These are phyloP conservation scores for Phytophthora brassicae DNA, from an alignment of 352 stramenopile species.

Conservation along the genomic window DNA sequence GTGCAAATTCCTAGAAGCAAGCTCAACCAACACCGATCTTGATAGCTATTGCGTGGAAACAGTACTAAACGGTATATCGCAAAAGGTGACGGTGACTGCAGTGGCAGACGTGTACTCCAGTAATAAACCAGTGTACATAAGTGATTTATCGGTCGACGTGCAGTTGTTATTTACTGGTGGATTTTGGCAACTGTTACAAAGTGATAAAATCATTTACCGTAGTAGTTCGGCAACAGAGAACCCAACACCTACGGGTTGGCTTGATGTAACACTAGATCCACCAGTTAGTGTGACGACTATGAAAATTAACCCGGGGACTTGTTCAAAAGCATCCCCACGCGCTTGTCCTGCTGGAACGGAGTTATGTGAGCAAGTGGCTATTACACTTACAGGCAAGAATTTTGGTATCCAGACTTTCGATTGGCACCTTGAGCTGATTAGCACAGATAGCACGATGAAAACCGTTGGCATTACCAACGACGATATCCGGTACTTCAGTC, in stretches of 20 bases:
- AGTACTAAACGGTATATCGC: slow-evolving; percentile 14
- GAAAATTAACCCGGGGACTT: slow-evolving; percentile 45
- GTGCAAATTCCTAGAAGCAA: slow-evolving; percentile 36
- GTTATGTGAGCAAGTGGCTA: slow-evolving; percentile 43
- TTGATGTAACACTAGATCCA: slow-evolving; percentile 24
- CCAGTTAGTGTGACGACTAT: slow-evolving; percentile 16
- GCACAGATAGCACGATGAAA: slow-evolving; percentile 21
- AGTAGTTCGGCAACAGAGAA: slow-evolving; percentile 20
- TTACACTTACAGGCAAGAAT: slow-evolving; percentile 56
- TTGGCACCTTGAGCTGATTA: slow-evolving; percentile 48
- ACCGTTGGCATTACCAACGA: slow-evolving; percentile 33
- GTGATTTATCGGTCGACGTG: slow-evolving; percentile 11
- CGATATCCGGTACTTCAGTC: slow-evolving; percentile 60
- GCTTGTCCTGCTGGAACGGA: slow-evolving; percentile 45
- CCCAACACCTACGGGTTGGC: slow-evolving; percentile 39
- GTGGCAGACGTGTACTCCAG: slow-evolving; percentile 40
- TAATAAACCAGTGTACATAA: slow-evolving; percentile 43
- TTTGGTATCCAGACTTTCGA: slow-evolving; percentile 44
- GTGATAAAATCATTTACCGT: slow-evolving; percentile 28
- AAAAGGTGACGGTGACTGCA: slow-evolving; percentile 33
- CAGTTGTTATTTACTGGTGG: slow-evolving; percentile 41
- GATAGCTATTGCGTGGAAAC: slow-evolving; percentile 41
- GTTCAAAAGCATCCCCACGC: slow-evolving; percentile 21
- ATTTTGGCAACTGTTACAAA: slow-evolving; percentile 36
- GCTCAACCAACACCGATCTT: slow-evolving; percentile 9